Conservation (phyloP, 2,329 filamentous ascomycete species). For the Xylaria sp. region DNA sequence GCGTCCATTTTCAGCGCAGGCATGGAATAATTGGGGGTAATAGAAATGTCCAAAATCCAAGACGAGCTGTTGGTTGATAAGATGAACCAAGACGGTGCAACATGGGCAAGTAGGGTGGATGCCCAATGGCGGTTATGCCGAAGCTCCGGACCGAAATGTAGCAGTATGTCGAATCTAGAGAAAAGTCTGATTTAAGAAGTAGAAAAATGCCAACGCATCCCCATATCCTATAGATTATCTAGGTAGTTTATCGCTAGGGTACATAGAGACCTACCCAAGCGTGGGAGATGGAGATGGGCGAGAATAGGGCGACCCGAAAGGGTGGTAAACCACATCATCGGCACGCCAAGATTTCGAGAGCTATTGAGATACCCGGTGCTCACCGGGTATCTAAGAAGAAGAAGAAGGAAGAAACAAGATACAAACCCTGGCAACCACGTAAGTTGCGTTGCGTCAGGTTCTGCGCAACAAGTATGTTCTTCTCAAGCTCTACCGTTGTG, state of each 20-base stretch:
- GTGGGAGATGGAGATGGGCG: neutral
- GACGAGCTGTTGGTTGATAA: neutral
- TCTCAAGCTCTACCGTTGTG: neutral
- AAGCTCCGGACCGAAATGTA: neutral
- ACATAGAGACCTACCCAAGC: neutral
- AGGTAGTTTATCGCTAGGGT: neutral
- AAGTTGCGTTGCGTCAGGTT: neutral
- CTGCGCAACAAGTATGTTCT: neutral
- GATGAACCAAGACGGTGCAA: neutral
- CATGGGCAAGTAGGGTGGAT: neutral
- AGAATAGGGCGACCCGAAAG: neutral
- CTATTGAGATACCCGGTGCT: slow-evolving; percentile 10
- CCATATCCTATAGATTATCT: neutral
- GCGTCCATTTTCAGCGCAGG: neutral
- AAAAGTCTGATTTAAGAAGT: slow-evolving; percentile 7
- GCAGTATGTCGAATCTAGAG: neutral
- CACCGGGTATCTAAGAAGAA: neutral
- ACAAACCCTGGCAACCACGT: neutral
- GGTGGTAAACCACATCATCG: neutral
- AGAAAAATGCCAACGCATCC: slow-evolving; percentile 27
- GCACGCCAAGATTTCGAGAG: neutral
- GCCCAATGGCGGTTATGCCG: neutral
- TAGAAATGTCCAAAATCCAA: neutral
- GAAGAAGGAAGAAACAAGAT: neutral
- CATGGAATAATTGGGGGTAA: neutral